Percentiles rank a stretch among this genome's conserved stretches.
Conservation (phyloP, 192 early-diverging fungal species). For the Coemansia sp. region DNA sequence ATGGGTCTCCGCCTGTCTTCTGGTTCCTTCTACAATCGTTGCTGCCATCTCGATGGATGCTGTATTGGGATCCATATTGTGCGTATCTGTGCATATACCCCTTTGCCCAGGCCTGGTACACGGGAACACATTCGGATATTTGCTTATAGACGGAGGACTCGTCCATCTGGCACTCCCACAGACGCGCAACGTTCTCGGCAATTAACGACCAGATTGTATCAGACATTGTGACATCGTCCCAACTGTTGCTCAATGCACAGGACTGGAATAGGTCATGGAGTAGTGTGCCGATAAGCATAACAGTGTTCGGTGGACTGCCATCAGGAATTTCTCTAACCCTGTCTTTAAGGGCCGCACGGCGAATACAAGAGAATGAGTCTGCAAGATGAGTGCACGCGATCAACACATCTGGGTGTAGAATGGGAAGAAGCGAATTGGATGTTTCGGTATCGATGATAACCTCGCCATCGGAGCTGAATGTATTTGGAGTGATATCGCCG, state of each 20-base stretch:
- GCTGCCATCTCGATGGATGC: constrained; percentile 10
- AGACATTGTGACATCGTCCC: constrained; percentile 56
- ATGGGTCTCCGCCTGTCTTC: background rate
- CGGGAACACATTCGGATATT: constrained; percentile 56
- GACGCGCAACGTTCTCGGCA: constrained; percentile 55
- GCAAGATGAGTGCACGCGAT: constrained; percentile 75
- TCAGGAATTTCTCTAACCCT: constrained; percentile 55
- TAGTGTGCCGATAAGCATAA: constrained; percentile 77
- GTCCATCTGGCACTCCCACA: constrained; percentile 71
- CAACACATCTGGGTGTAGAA: constrained; percentile 81
- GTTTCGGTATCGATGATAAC: constrained; percentile 60
- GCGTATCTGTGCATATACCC: constrained; percentile 42
- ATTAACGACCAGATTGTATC: constrained; percentile 58
- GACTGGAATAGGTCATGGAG: constrained; percentile 81
- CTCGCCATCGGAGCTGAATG: background rate
- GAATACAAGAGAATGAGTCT: constrained; percentile 73
- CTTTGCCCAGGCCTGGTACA: constrained; percentile 58
- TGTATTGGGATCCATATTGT: constrained; percentile 19
- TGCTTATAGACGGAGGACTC: constrained; percentile 57
- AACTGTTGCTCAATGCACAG: constrained; percentile 61
- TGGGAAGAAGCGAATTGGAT: constrained; percentile 54
- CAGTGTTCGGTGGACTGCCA: constrained; percentile 52
- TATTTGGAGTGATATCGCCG: constrained; percentile 15
- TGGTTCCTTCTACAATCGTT: background rate
- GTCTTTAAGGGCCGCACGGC: constrained; percentile 76